These are phyloP conservation scores for Hypsizygus ulmarius DNA, from an alignment of 1,284 basidiomycete genomes.

Conservation along the genomic window DNA sequence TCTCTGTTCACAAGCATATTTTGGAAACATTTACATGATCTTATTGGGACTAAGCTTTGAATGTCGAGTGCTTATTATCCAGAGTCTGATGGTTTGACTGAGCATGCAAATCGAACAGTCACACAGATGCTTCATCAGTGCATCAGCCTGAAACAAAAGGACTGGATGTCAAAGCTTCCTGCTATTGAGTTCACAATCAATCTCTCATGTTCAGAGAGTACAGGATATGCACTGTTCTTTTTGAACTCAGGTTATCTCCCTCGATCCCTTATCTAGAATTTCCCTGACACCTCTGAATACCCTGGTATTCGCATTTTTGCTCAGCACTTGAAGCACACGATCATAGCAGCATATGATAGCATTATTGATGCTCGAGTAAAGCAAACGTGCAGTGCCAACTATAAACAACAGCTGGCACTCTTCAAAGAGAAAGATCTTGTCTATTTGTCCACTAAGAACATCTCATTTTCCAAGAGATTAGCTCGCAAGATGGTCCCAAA, in stretches of 20 bases:
- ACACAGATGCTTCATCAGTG: constrained; percentile 21
- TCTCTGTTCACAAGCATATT: constrained; percentile 22
- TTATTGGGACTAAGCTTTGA: constrained; percentile 11
- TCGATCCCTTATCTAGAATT: constrained; percentile 28
- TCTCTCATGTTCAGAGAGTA: constrained; percentile 30
- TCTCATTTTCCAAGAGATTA: constrained; percentile 25
- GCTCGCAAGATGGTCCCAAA: constrained; percentile 34
- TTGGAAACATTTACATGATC: constrained; percentile 20
- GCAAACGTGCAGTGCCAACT: constrained; percentile 14
- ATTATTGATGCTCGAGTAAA: constrained; percentile 15
- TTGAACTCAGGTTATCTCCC: constrained; percentile 26
- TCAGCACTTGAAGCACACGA: constrained; percentile 22
- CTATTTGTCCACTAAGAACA: constrained; percentile 36
- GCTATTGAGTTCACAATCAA: constrained; percentile 13
- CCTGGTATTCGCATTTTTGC: constrained; percentile 27
- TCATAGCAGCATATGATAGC: no score
- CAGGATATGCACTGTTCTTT: no score
- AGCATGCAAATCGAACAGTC: constrained; percentile 1
- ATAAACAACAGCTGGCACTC: constrained; percentile 11
- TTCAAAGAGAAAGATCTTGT: constrained; percentile 26
- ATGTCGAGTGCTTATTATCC: constrained; percentile 1
- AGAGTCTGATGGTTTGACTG: neutral
- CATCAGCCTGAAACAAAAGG: no score
- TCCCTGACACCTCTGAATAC: constrained; percentile 6
- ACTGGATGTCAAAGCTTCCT: constrained; percentile 20